Evolutionary conservation across 1,284 basidiomycete genomes (phyloP), one percentile per base, ranked within the genome.

Genomic region (Apiotrichum akiyoshidainum): DNA sequence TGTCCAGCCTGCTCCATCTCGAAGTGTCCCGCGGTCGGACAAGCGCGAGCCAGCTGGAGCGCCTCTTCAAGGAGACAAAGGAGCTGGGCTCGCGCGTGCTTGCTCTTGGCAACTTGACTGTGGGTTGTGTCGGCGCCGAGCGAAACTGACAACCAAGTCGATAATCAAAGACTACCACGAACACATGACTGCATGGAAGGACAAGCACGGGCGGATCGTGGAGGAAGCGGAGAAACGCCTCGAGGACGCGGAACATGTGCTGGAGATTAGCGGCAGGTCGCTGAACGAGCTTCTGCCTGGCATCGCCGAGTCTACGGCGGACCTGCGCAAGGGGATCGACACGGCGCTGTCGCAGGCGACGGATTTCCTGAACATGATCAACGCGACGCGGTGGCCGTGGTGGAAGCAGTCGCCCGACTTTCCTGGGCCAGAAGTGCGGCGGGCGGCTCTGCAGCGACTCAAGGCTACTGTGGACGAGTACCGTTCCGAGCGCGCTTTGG

Each of bases 251-350:
- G 26, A 31, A 31, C 26, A 7, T 3, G 4, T 31, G 26, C 26
- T 31, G 26, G 26, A 31, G 26, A 31, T 31, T 7, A n/a, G 40
- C 19, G 26, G 54, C 40, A 34, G 45, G 21, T 17, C 45, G 3
- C 60, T 68, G 31, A 65, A 64, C 31, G 66, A 83, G 50, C 73
- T 87, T 39, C 66, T 86, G 13, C 83, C 83, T 1, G 71, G 81
- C 12, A 70, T 87, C 56, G 71, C 72, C 12, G 67, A 74, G 17
- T 72, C 80, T 4, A 84, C 84, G 0, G 54, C 64, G 12, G 75
- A 79, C 1, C 73, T 85, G 0, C 80, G 83, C n/a, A 51, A 63
- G 5, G 75, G 81, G 0, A 76, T 77, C 34, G 64, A 73, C 5
- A 69, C 59, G 5, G 80, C 74, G 4, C 68, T 84, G n/a, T 61